Base-by-base conservation (phyloP, 1,284 basidiomycete genomes). In the Cryptococcus amylolentus region DNA sequence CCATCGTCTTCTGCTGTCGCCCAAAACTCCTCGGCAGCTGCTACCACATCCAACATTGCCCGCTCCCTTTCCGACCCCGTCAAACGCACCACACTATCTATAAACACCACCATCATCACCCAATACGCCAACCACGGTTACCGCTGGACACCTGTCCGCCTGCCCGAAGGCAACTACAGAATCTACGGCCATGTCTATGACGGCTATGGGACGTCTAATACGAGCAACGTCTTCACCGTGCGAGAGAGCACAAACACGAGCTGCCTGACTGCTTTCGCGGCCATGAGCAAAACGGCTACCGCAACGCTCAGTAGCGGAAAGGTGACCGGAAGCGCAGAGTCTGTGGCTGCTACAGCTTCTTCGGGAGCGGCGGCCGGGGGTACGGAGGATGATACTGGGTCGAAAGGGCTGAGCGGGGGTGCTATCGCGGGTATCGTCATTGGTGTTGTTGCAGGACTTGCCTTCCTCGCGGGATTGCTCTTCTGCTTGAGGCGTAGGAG, bases 361-460 rank as follows among this genome's bases (percentile, higher is more conserved):
- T 35, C 10, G 31, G 31, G 31, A 6, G 31, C 52, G 16, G 31
- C 50, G 4, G 12, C 46, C 12, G 51, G 38, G n/a, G n/a, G 26
- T 10, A n/a, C 26, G 3, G 42, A 47, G n/a, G 47, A 51, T 7
- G 57, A 56, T 23, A 23, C 23, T 40, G 52, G 42, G 28, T 38
- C 50, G 23, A 63, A 35, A 12, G 45, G 64, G 6, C 26, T 70
- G 13, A 50, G 60, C 12, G 64, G 66, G 8, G 72, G 72, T 10
- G 71, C 69, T 6, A 73, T 76, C 35, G 74, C 65, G 1, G 74
- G 74, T 6, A 68, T 70, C 18, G 72, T 71, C 26, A 57, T 73
- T 37, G 74, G 71, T 16, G 68, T 67, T 3, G 10, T 76, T 14
- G 65, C 55, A 3, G 69, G 57, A 12, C 64, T 60, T 3, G 62